Conservation (phyloP, 2,329 filamentous ascomycete species). For the Talaromyces sp. region DNA sequence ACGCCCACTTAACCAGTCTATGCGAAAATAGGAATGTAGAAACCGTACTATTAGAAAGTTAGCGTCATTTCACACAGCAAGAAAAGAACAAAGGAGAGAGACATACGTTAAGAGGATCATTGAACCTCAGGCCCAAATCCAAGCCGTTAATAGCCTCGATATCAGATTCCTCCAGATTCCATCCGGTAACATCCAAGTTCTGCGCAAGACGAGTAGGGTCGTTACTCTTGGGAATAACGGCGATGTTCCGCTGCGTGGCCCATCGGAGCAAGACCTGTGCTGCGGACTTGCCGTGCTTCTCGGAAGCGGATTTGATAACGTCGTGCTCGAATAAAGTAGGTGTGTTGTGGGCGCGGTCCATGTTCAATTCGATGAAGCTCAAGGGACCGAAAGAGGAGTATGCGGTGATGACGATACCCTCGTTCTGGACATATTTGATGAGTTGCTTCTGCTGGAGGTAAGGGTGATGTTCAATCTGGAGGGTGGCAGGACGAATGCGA, state of each 20-base stretch:
- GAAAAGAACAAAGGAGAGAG: neutral
- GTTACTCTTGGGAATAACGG: slow-evolving; percentile 78
- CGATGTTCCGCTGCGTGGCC: slow-evolving; percentile 77
- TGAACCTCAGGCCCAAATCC: slow-evolving; percentile 67
- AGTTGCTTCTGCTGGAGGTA: slow-evolving; percentile 75
- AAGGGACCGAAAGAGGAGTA: slow-evolving; percentile 82
- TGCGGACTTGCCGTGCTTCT: slow-evolving; percentile 67
- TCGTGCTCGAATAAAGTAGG: slow-evolving; percentile 68
- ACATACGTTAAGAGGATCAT: slow-evolving; percentile 69
- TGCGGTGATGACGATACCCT: slow-evolving; percentile 72
- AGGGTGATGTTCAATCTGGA: slow-evolving; percentile 88
- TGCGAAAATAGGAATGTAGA: slow-evolving; percentile 52
- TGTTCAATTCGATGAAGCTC: slow-evolving; percentile 72
- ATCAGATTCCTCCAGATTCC: slow-evolving; percentile 63
- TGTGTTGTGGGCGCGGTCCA: slow-evolving; percentile 62
- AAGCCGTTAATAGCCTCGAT: slow-evolving; percentile 63
- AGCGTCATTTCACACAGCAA: slow-evolving; percentile 12
- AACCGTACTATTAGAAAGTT: slow-evolving; percentile 43
- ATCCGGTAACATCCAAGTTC: slow-evolving; percentile 65
- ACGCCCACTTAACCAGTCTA: slow-evolving; percentile 28
- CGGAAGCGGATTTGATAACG: slow-evolving; percentile 60
- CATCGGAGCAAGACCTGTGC: slow-evolving; percentile 82
- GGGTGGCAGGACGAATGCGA: slow-evolving; percentile 66
- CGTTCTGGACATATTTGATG: slow-evolving; percentile 63
- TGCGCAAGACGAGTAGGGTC: slow-evolving; percentile 54